phyloP scores from a whole-genome alignment of 495 filamentous ascomycete genomes.

The Aspergillus leporis region DNA sequence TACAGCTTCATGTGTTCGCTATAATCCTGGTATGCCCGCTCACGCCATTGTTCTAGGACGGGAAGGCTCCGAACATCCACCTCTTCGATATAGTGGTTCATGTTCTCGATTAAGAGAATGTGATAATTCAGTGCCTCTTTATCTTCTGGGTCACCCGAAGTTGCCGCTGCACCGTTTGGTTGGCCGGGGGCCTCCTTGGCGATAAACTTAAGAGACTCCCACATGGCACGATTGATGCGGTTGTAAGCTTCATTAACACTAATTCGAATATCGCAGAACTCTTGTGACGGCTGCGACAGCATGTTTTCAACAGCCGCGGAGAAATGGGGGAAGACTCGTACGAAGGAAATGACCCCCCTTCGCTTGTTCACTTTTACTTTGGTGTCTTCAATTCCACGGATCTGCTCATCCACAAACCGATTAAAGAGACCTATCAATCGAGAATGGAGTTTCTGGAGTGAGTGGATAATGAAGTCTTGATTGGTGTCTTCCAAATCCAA shows the following conservation, averaged over 20 bases:
- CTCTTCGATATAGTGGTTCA: slow-evolving; percentile 96
- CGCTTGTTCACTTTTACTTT: slow-evolving; percentile 99
- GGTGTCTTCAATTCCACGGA: slow-evolving; percentile 95
- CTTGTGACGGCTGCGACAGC: slow-evolving; percentile 56
- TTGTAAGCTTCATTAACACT: slow-evolving; percentile 85
- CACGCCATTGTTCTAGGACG: slow-evolving; percentile 78
- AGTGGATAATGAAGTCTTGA: slow-evolving; percentile 83
- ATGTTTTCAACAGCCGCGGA: slow-evolving; percentile 78
- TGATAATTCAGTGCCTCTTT: slow-evolving; percentile 96
- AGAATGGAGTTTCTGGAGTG: slow-evolving; percentile 76
- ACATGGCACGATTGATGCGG: slow-evolving; percentile 92
- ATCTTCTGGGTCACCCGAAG: slow-evolving; percentile 74
- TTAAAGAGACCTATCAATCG: slow-evolving; percentile 75
- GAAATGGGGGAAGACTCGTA: slow-evolving; percentile 89
- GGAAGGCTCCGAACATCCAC: slow-evolving; percentile 72
- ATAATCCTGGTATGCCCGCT: slow-evolving; percentile 74
- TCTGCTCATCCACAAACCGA: slow-evolving; percentile 91
- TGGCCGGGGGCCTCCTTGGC: slow-evolving; percentile 83
- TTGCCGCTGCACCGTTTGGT: slow-evolving; percentile 48
- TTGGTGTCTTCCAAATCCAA: slow-evolving; percentile 79
- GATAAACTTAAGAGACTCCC: slow-evolving; percentile 92
- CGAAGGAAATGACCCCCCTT: slow-evolving; percentile 92
- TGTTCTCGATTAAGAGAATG: slow-evolving; percentile 95
- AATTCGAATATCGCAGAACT: slow-evolving; percentile 64
- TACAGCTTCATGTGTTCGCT: slow-evolving; percentile 87